These are phyloP conservation scores for Annulohypoxylon bovei DNA, from an alignment of 495 filamentous ascomycete species.

Conservation along the genomic window DNA sequence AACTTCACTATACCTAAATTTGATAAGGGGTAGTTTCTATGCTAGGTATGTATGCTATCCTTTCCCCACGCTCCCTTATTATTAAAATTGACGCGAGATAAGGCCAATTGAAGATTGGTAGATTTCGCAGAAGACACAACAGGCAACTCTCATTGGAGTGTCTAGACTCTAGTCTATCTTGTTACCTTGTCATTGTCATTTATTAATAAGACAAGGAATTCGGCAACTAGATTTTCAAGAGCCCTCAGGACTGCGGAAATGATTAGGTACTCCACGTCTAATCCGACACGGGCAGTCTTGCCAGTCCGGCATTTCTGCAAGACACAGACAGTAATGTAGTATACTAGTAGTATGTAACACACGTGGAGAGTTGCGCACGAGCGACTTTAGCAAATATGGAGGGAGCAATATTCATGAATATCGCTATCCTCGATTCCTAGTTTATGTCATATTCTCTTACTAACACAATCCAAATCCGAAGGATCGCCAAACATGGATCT, in stretches of 20 bases:
- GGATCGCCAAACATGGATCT: slow-evolving; percentile 14
- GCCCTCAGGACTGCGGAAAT: slow-evolving; percentile 16
- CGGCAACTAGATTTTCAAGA: not conserved
- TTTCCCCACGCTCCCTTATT: slow-evolving; percentile 12
- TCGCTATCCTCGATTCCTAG: not conserved
- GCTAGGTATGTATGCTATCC: too few relatives aligned
- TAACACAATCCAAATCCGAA: slow-evolving; percentile 5
- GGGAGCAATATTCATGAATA: slow-evolving; percentile 7
- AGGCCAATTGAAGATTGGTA: slow-evolving; percentile 12
- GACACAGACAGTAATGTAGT: not conserved
- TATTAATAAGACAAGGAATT: slow-evolving; percentile 9
- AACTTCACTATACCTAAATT: not conserved
- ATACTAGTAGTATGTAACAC: not conserved
- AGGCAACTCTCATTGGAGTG: slow-evolving; percentile 20
- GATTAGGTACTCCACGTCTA: slow-evolving; percentile 13
- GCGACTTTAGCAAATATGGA: not conserved
- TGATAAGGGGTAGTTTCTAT: slow-evolving; percentile 15
- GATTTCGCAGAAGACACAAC: slow-evolving; percentile 14
- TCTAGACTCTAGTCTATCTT: not conserved
- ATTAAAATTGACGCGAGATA: slow-evolving; percentile 28
- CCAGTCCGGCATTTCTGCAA: not conserved
- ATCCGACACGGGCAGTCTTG: too few relatives aligned
- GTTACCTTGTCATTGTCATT: not conserved
- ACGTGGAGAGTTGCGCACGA: not conserved
- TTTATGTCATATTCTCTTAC: slow-evolving; percentile 7